Conservation (phyloP, 768 basidiomycete species). For the Suillus plorans region DNA sequence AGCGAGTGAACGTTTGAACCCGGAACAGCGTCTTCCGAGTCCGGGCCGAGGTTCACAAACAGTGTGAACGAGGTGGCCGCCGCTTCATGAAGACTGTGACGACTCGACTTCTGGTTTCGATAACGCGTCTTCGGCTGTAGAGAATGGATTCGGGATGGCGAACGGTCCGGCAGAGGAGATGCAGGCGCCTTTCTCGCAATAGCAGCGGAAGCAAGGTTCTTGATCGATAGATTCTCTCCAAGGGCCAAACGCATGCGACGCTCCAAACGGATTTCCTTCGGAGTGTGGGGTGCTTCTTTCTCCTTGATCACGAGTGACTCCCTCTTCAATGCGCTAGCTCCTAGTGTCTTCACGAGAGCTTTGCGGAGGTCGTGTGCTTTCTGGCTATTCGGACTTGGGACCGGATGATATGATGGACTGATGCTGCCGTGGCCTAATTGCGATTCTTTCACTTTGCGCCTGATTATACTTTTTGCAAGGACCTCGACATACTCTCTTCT, state of each 20-base stretch:
- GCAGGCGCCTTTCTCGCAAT: conserved; percentile 9
- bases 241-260: conserved; percentile 10
- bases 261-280: conserved; percentile 13
- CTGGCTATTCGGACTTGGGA: not conserved
- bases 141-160: not conserved
- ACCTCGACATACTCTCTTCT: conserved; percentile 19
- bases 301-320: conserved; percentile 8
- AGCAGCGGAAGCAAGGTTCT: conserved; percentile 12
- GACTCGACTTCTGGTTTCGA: conserved; percentile 9
- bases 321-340: conserved; percentile 10
- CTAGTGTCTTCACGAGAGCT: conserved; percentile 4
- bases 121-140: conserved; percentile 5
- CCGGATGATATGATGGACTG: not conserved
- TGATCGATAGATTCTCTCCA: conserved; percentile 20
- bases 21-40: not conserved
- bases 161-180: not conserved
- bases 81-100: conserved; percentile 11
- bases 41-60: conserved; percentile 4
- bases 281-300: conserved; percentile 5
- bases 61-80: conserved; percentile 18
- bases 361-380: not conserved
- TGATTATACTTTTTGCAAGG: conserved; percentile 19
- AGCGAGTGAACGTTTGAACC: too few species aligned
- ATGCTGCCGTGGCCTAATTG: conserved; percentile 1
- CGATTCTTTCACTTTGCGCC: conserved; percentile 18